Evolutionary conservation across 208 protist species (phyloP), one percentile per base, ranked within the genome.

Genomic region (Leishmania amazonensis): DNA sequence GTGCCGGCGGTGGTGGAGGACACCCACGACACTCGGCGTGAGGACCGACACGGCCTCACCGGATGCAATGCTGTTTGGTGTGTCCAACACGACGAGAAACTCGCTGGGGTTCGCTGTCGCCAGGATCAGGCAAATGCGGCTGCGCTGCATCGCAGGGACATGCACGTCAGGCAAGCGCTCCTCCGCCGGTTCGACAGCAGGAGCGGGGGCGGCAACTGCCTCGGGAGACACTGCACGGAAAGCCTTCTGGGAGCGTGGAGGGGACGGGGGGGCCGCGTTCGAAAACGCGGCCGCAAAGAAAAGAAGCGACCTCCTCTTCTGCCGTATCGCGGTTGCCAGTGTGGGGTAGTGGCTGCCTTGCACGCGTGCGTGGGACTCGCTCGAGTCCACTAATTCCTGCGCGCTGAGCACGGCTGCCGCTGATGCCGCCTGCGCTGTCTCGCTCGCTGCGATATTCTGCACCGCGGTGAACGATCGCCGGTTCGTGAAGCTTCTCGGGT

Each of bases 1-100:
- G 19, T 83, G 80, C 28, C 78, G 80, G n/a, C 88, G 88, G 80
- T 88, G 75, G 73, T 85, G 83, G 17, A 84, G 79, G 17, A 91
- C 19, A n/a, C 73, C 57, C 38, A 28, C 60, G 68, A 88, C 72
- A 60, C 31, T 64, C 58, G 67, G 77, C 15, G 64, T 68, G 64
- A 4, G 64, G 15, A 21, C 17, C 31, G 38, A 40, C 28, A 45
- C 64, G 9, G 64, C 31, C 17, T 6, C 31, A 42, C 8, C 6
- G 45, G 67, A 42, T 24, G 47, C 28, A 42, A 76, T 76, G 47
- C 11, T 65, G 53, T 83, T 81, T 7, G 72, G 74, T 7, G 83
- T 45, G 76, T 83, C 70, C n/a, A 89, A 67, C 17, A 86, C 72
- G 7, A 89, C 65, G 54, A 86, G 38, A 15, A 68, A 79, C 47